Evolutionary conservation across 495 filamentous ascomycete species (phyloP).

Genomic region (Annulohypoxylon moriforme): DNA sequence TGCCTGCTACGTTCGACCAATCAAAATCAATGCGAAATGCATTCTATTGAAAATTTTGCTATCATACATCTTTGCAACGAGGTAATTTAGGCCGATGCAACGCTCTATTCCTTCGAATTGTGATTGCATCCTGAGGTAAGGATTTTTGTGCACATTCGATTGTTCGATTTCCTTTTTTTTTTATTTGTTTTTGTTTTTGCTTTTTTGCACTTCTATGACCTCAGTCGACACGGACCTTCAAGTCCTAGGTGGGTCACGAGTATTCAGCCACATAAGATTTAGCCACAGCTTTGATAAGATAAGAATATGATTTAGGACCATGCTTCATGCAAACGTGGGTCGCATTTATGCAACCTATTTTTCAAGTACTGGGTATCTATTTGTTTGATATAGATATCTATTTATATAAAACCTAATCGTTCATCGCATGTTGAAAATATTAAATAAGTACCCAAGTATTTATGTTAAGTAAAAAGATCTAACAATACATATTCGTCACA

Average conservation of each 20-base stretch:
- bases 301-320: not conserved
- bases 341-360: not conserved
- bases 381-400: not conserved
- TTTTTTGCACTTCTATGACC: not conserved
- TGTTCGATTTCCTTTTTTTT: not conserved
- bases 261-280: not conserved
- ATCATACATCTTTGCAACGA: conserved; percentile 16
- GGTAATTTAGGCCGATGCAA: conserved; percentile 28
- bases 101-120: conserved; percentile 10
- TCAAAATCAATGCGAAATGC: conserved; percentile 23
- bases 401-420: not conserved
- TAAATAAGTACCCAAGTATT: too few species aligned
- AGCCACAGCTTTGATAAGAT: conserved; percentile 1
- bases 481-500: too few species aligned
- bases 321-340: not conserved
- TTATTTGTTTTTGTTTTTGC: not conserved
- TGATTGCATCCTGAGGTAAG: not conserved
- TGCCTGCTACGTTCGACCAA: conserved; percentile 7
- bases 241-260: not conserved
- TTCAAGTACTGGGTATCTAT: not conserved
- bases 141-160: not conserved
- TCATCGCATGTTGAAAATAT: too few species aligned
- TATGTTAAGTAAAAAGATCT: too few species aligned
- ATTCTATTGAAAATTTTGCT: conserved; percentile 12
- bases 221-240: not conserved